Percentiles rank a stretch among this genome's conserved stretches.
phyloP scores from a whole-genome alignment of 2,329 filamentous ascomycete species.

The Nemania sp. region DNA sequence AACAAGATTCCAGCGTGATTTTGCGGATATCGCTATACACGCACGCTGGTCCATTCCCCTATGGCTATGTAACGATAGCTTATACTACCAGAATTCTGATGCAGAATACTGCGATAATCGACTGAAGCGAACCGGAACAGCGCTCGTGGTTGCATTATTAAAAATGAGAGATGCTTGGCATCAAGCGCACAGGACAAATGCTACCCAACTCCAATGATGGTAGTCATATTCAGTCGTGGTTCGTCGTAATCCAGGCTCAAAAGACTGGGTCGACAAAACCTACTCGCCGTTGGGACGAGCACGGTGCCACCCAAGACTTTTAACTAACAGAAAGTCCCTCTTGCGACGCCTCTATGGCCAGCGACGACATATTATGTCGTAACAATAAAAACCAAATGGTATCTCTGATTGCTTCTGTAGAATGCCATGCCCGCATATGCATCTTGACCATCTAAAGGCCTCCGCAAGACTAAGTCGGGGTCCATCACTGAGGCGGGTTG shows the following conservation, averaged over 20 bases:
- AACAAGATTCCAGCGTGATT: conserved; percentile 9
- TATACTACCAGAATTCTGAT: not conserved
- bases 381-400: conserved; percentile 8
- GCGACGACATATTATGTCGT: conserved; percentile 15
- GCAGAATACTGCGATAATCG: not conserved
- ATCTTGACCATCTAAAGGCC: not conserved
- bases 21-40: conserved; percentile 6
- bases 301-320: conserved; percentile 11
- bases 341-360: conserved; percentile 24
- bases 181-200: conserved; percentile 16
- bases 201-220: conserved; percentile 14
- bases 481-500: conserved; percentile 50
- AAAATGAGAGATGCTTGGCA: conserved; percentile 14
- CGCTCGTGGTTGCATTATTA: conserved; percentile 6
- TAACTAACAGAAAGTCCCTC: conserved; percentile 15
- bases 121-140: not conserved
- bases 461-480: not conserved
- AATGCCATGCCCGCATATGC: not conserved
- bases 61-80: not conserved
- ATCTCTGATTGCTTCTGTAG: conserved; percentile 2
- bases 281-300: not conserved
- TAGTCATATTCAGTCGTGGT: conserved; percentile 4
- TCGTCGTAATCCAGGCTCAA: not conserved
- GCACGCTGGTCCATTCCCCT: conserved; percentile 5
- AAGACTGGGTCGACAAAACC: conserved; percentile 2